Conservation (phyloP, 148 eudicot genomes). For the Arctostaphylos glauca region DNA sequence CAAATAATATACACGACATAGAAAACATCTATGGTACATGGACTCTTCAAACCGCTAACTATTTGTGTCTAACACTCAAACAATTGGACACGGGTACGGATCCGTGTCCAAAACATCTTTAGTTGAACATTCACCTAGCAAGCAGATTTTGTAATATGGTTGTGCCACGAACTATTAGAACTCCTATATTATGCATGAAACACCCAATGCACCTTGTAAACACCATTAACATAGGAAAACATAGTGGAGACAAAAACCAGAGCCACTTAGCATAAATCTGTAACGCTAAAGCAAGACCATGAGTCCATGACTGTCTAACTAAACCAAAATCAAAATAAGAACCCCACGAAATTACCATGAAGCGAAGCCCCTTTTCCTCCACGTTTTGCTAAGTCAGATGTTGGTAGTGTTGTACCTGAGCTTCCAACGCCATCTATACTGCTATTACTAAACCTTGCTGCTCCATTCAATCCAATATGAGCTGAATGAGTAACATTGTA, state of each 20-base stretch:
- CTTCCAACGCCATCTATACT: slow-evolving; percentile 41
- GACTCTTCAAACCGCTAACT: neutral
- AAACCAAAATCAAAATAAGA: neutral
- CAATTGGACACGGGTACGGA: neutral
- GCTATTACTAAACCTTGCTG: slow-evolving; percentile 31
- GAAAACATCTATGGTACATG: neutral
- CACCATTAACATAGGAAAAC: neutral
- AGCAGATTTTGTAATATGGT: neutral
- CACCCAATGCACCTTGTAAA: neutral
- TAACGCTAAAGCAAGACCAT: neutral
- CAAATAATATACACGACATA: neutral
- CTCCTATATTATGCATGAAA: neutral
- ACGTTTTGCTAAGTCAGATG: slow-evolving; percentile 43
- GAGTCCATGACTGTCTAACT: neutral
- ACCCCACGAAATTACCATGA: slow-evolving; percentile 48
- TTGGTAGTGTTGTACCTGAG: slow-evolving; percentile 40
- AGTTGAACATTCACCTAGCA: neutral
- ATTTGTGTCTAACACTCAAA: neutral
- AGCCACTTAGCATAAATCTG: neutral
- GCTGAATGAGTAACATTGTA: slow-evolving; percentile 37
- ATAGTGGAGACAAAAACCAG: neutral
- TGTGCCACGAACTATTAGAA: neutral
- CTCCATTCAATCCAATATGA: slow-evolving; percentile 57
- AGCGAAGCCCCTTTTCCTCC: slow-evolving; percentile 40
- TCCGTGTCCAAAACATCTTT: neutral